Evolutionary conservation across 257 asterid species (phyloP), one percentile per base, ranked within the genome.

Genomic region (Avicennia marina): DNA sequence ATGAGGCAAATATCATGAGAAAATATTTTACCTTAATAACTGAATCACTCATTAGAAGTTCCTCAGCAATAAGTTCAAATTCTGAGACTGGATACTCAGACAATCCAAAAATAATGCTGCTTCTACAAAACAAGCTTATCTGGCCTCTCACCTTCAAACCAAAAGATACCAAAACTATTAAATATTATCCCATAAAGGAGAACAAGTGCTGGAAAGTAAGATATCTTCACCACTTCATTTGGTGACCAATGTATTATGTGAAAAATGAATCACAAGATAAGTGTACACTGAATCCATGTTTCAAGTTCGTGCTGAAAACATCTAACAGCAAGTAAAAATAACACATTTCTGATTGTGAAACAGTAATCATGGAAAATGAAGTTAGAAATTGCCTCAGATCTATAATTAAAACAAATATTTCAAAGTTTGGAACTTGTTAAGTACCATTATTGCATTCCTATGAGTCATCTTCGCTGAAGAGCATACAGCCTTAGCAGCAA

Each of bases 21-120:
- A 73, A 48, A 17, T 32, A 10, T 15, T 48, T 15, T 75, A 90
- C 98, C 98, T 90, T 85, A 67, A 90, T 90, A 43, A 68, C 47
- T 12, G 98, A 90, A 72, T 79, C 83, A 64, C 98, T 90, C 85
- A 90, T 90, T 64, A 90, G 82, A 60, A 90, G 96, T 78, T 90
- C 98, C 73, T 90, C 98, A 1, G 98, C 98, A 47, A 87, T 91
- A 58, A 90, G 89, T 82, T 90, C 98, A 74, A 90, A 90, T 74
- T 90, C 98, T 39, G 98, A 90, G 70, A 87, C 85, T 41, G 96
- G 98, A 75, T 19, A 81, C 18, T 77, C 72, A n/a, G 95, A 74
- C 84, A 90, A 71, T 25, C 98, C 98, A 65, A 90, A 90, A 65
- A 84, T 72, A 40, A 90, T 85, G 83, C 91, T 79, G 87, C 96